These are phyloP conservation scores for Nemania sp. DNA, from an alignment of 2,329 filamentous ascomycete genomes.

Conservation along the genomic window DNA sequence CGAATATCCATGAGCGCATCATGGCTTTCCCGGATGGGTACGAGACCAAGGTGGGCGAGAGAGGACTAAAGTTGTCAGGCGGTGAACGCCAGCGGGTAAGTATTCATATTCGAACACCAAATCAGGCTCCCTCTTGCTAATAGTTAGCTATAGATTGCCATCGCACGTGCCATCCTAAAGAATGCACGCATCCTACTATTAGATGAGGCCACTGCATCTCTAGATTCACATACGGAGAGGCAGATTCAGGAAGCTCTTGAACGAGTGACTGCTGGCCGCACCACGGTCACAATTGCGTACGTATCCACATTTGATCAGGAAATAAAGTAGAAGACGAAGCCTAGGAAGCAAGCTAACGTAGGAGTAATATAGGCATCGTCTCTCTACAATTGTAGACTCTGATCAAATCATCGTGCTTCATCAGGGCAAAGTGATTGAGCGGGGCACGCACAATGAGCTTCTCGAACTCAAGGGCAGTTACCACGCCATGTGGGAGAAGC, in stretches of 20 bases:
- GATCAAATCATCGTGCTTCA: conserved; percentile 67
- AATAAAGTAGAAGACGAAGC: background rate
- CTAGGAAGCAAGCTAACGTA: conserved; percentile 16
- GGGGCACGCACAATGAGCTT: conserved; percentile 62
- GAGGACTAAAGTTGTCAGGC: conserved; percentile 61
- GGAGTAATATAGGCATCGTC: conserved; percentile 58
- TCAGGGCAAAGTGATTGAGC: conserved; percentile 63
- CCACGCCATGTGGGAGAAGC: conserved; percentile 65
- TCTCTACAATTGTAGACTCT: conserved; percentile 68
- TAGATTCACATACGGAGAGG: conserved; percentile 71
- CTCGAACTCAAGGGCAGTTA: conserved; percentile 61
- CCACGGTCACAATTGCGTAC: conserved; percentile 65
- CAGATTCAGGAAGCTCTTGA: conserved; percentile 67
- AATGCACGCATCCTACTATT: conserved; percentile 76
- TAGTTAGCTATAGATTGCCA: conserved; percentile 57
- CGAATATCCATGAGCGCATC: conserved; percentile 70
- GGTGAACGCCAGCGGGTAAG: conserved; percentile 69
- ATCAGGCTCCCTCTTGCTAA: background rate
- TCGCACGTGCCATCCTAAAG: conserved; percentile 75
- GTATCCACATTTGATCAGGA: conserved; percentile 31
- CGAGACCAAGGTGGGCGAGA: conserved; percentile 46
- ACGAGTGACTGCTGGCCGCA: conserved; percentile 61
- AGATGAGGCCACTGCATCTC: conserved; percentile 78
- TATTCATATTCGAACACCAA: conserved; percentile 6
- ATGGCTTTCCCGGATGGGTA: conserved; percentile 63